Conservation (phyloP, 1,284 basidiomycete genomes). For the Apiotrichum brassicae region DNA sequence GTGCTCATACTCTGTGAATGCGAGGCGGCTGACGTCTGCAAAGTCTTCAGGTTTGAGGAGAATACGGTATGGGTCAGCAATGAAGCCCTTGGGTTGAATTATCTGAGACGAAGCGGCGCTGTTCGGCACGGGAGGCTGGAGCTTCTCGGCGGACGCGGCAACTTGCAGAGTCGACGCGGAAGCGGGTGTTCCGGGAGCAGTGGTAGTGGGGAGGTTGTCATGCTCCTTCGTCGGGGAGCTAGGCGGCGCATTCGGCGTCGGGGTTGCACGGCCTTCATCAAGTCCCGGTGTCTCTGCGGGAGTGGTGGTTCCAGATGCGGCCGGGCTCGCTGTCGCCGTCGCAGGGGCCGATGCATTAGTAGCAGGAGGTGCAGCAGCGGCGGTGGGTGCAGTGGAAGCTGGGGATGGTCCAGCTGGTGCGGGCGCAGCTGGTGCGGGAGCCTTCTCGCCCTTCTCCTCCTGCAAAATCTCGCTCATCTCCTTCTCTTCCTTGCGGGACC, state of each 20-base stretch:
- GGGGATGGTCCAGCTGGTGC: not conserved
- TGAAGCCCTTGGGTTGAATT: not conserved
- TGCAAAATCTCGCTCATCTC: conserved; percentile 62
- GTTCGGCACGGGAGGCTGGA: not conserved
- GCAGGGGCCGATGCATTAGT: no score
- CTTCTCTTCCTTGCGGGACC: conserved; percentile 68
- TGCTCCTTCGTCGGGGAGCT: conserved; percentile 7
- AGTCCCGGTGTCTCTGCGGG: no score
- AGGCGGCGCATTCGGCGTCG: no score
- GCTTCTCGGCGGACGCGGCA: no score
- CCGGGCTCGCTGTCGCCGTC: no score
- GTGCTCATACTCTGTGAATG: conserved; percentile 67
- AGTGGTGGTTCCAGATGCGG: no score
- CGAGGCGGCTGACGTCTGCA: conserved; percentile 62
- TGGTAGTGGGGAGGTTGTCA: not conserved
- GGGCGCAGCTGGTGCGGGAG: not conserved
- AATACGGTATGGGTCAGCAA: conserved; percentile 35
- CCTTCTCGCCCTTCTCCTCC: conserved; percentile 57
- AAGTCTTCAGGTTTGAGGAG: conserved; percentile 52
- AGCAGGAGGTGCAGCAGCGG: not conserved
- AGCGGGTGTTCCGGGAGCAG: no score
- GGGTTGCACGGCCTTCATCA: no score
- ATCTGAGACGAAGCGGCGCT: not conserved
- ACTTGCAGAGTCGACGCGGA: no score
- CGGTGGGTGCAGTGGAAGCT: not conserved